Percentiles rank a stretch among this genome's conserved stretches.
Evolutionary conservation across 1,284 basidiomycete genomes (phyloP).

Genomic region (Leucoagaricus sp.): DNA sequence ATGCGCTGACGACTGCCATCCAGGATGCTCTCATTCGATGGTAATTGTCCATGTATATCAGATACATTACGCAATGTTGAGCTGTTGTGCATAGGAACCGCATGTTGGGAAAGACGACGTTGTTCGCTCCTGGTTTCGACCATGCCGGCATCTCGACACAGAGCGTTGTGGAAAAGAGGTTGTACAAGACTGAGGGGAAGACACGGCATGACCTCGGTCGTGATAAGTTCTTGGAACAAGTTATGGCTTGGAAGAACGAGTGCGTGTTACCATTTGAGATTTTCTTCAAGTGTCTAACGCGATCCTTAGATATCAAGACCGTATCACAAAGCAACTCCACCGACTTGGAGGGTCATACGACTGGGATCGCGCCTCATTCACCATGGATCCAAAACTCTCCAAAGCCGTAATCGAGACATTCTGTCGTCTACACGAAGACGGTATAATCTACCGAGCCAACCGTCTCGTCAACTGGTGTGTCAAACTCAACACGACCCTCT

Average conservation of each 20-base stretch:
- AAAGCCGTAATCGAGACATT: slow-evolving; percentile 94
- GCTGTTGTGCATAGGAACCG: slow-evolving; percentile 78
- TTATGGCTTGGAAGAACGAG: slow-evolving; percentile 98
- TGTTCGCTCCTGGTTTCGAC: slow-evolving; percentile 96
- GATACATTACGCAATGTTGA: too few relatives aligned
- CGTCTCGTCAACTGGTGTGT: slow-evolving; percentile 99
- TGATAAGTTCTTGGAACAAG: slow-evolving; percentile 89
- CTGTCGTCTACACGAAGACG: slow-evolving; percentile 90
- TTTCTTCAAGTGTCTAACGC: slow-evolving; percentile 11
- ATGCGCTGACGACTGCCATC: slow-evolving; percentile 91
- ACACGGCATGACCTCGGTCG: slow-evolving; percentile 94
- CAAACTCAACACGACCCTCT: slow-evolving; percentile 92
- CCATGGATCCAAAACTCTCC: slow-evolving; percentile 88
- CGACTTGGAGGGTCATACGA: slow-evolving; percentile 94
- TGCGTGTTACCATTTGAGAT: slow-evolving; percentile 36
- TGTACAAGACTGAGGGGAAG: slow-evolving; percentile 84
- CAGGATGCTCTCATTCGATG: slow-evolving; percentile 91
- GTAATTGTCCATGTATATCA: slow-evolving; percentile 55
- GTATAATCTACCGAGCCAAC: slow-evolving; percentile 95
- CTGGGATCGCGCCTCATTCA: slow-evolving; percentile 94
- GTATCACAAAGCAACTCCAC: slow-evolving; percentile 90
- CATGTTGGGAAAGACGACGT: slow-evolving; percentile 92
- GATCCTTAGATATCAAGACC: slow-evolving; percentile 73
- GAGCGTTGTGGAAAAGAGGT: slow-evolving; percentile 93
- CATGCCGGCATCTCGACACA: slow-evolving; percentile 99